Percentiles rank a stretch among this genome's conserved stretches.
These are phyloP conservation scores for Aspergillus costaricaensis DNA, from an alignment of 2,329 filamentous ascomycete genomes.

Conservation along the genomic window DNA sequence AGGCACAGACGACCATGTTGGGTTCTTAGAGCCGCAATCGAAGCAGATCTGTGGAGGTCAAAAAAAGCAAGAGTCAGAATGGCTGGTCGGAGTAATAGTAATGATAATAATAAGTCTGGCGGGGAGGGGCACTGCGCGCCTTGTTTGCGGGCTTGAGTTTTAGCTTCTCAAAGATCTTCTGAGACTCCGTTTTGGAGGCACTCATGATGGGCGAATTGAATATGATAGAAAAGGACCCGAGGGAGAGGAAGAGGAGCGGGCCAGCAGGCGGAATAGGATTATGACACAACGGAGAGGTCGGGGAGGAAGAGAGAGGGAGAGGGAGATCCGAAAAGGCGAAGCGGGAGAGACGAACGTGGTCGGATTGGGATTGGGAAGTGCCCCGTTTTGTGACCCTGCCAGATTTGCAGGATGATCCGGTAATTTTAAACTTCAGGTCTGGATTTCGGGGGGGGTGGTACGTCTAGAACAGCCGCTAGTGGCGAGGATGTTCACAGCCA, in stretches of 20 bases:
- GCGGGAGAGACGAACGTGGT: conserved; percentile 42
- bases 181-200: conserved; percentile 91
- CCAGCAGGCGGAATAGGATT: conserved; percentile 4
- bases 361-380: conserved; percentile 23
- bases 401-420: conserved; percentile 10
- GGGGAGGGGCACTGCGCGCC: conserved; percentile 56
- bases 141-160: conserved; percentile 95
- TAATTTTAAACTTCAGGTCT: conserved; percentile 13
- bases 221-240: conserved; percentile 6
- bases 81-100: background rate
- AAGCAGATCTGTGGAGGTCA: conserved; percentile 75
- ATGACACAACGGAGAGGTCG: background rate
- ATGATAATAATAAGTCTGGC: conserved; percentile 13
- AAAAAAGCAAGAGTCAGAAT: conserved; percentile 18
- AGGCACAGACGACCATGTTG: conserved; percentile 96
- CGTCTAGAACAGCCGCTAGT: background rate
- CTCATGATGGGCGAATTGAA: conserved; percentile 50
- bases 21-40: conserved; percentile 96
- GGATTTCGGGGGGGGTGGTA: background rate
- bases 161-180: conserved; percentile 96
- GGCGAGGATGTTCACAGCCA: background rate
- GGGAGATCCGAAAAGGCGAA: conserved; percentile 27
- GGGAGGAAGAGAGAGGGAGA: conserved; percentile 13
- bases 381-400: background rate
- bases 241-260: conserved; percentile 2